phyloP scores from a whole-genome alignment of 2,329 filamentous ascomycete species.

The Trichoderma citrinoviride region DNA sequence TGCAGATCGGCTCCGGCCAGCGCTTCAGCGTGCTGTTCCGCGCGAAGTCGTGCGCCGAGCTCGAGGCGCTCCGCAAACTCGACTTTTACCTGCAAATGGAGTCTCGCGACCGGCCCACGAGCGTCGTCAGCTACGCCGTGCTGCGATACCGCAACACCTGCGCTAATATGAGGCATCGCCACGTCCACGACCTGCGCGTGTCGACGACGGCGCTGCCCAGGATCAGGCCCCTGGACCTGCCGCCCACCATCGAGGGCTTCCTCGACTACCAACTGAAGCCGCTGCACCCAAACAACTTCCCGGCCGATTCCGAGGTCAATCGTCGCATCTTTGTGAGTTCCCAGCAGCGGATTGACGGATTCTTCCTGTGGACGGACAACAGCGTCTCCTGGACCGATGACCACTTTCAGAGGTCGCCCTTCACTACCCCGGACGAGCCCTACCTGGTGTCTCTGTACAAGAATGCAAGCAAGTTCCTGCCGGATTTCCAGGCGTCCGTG shows the following conservation, averaged over 20 bases:
- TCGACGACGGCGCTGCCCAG: conserved; percentile 14
- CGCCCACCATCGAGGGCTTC: conserved; percentile 38
- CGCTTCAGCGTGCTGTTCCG: conserved; percentile 58
- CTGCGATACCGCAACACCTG: conserved; percentile 40
- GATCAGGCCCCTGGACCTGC: conserved; percentile 31
- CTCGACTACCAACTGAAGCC: conserved; percentile 48
- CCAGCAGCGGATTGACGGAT: conserved; percentile 16
- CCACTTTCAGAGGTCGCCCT: not conserved
- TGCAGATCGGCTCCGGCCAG: conserved; percentile 58
- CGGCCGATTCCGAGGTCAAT: conserved; percentile 43
- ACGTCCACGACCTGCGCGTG: not conserved
- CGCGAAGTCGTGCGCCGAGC: conserved; percentile 41
- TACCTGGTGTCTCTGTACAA: conserved; percentile 24
- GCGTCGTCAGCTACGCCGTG: conserved; percentile 48
- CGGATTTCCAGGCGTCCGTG: conserved; percentile 51
- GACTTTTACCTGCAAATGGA: conserved; percentile 49
- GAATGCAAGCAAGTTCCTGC: conserved; percentile 28
- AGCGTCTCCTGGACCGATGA: conserved; percentile 23
- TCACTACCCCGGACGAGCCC: conserved; percentile 13
- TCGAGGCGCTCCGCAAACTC: conserved; percentile 26
- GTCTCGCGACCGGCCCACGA: conserved; percentile 47
- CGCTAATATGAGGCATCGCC: not conserved
- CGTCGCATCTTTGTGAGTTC: conserved; percentile 44
- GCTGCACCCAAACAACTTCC: conserved; percentile 31
- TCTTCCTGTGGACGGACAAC: conserved; percentile 22